Evolutionary conservation across 148 eudicot species (phyloP).

Genomic region (Rhododendron henanense): DNA sequence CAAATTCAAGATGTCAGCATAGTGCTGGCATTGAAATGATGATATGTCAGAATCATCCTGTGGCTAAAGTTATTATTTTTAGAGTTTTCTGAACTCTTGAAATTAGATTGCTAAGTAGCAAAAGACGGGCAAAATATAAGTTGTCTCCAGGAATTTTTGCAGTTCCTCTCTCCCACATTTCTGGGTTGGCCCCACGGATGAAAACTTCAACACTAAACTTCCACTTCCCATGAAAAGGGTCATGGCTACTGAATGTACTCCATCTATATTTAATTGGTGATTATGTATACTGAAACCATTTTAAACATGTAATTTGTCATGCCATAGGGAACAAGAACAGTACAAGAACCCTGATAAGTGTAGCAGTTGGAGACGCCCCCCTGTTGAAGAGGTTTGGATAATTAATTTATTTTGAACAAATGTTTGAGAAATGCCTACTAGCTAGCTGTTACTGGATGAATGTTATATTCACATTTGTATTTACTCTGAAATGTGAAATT

Average conservation of each 20-base stretch:
- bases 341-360: constrained; percentile 53
- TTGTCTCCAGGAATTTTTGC: background rate
- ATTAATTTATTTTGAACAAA: constrained; percentile 2
- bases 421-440: constrained; percentile 1
- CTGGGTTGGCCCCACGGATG: background rate
- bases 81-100: background rate
- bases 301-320: constrained; percentile 4
- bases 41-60: background rate
- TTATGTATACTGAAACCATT: background rate
- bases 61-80: background rate
- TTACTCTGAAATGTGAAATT: constrained; percentile 1
- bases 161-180: background rate
- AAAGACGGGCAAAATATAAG: background rate
- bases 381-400: constrained; percentile 74
- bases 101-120: background rate
- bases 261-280: background rate
- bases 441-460: background rate
- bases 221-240: background rate
- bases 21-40: background rate
- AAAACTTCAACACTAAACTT: background rate
- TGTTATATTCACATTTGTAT: background rate
- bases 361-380: constrained; percentile 74
- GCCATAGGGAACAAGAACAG: constrained; percentile 67
- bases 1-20: background rate
- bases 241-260: background rate